Conservation (phyloP, 2,329 filamentous ascomycete genomes). For the Talaromyces sp. region DNA sequence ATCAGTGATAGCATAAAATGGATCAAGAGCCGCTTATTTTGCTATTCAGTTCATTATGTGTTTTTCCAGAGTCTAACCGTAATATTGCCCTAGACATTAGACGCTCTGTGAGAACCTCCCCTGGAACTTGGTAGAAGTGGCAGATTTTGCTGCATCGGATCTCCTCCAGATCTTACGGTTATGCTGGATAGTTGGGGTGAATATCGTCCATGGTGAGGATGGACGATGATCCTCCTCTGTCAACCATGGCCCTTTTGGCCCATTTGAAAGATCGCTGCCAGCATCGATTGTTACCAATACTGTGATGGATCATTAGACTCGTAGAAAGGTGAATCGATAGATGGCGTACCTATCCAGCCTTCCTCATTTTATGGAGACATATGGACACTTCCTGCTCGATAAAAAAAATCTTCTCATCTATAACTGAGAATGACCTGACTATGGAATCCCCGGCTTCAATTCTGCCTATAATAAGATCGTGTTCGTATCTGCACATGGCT, state of each 20-base stretch:
- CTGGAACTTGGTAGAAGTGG: background rate
- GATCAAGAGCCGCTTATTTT: background rate
- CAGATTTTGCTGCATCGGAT: background rate
- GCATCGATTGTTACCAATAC: background rate
- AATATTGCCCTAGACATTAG: background rate
- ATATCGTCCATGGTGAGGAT: background rate
- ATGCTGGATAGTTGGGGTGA: background rate
- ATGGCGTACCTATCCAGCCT: background rate
- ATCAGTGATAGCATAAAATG: slow-evolving; percentile 1
- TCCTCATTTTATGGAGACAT: background rate
- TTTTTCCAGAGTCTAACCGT: background rate
- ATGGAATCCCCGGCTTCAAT: background rate
- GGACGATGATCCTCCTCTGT: background rate
- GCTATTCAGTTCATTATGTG: no score
- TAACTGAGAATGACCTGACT: background rate
- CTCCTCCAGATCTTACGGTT: background rate
- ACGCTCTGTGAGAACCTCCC: background rate
- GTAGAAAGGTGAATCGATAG: background rate
- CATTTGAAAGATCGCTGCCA: background rate
- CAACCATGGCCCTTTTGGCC: background rate
- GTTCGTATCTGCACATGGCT: background rate
- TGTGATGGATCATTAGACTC: background rate
- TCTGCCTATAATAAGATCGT: background rate
- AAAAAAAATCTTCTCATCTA: background rate
- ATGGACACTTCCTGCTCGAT: slow-evolving; percentile 1